These are phyloP conservation scores for Grosmannia clavigera DNA, from an alignment of 2,329 filamentous ascomycete genomes.

Conservation along the genomic window DNA sequence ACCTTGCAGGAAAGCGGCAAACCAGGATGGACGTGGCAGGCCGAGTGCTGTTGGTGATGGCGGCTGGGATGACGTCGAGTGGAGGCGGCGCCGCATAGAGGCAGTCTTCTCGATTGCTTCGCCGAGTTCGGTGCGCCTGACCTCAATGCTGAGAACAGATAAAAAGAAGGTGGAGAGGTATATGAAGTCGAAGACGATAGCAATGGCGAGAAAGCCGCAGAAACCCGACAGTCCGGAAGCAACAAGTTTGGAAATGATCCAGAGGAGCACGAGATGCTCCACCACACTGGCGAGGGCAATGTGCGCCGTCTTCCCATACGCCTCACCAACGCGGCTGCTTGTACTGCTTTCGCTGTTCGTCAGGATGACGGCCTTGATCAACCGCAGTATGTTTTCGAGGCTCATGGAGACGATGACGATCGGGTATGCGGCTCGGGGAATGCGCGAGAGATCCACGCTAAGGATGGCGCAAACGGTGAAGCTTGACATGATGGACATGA, in stretches of 20 bases:
- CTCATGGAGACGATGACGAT: slow-evolving; percentile 67
- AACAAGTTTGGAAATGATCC: slow-evolving; percentile 52
- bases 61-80: neutral
- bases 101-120: slow-evolving; percentile 53
- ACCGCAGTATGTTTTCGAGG: slow-evolving; percentile 64
- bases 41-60: neutral
- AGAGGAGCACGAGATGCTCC: slow-evolving; percentile 58
- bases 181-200: slow-evolving; percentile 64
- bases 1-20: slow-evolving; percentile 50
- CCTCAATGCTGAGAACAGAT: slow-evolving; percentile 67
- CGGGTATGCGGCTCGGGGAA: slow-evolving; percentile 63
- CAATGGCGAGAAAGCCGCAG: slow-evolving; percentile 64
- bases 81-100: slow-evolving; percentile 23
- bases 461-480: slow-evolving; percentile 69
- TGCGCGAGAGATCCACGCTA: slow-evolving; percentile 61
- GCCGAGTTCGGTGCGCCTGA: slow-evolving; percentile 61
- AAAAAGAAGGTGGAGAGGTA: slow-evolving; percentile 72
- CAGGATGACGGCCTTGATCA: slow-evolving; percentile 66
- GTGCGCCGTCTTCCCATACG: slow-evolving; percentile 61
- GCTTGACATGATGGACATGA: slow-evolving; percentile 62
- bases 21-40: slow-evolving; percentile 37
- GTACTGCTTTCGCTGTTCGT: slow-evolving; percentile 58
- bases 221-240: slow-evolving; percentile 55
- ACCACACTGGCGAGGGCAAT: slow-evolving; percentile 53
- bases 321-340: slow-evolving; percentile 57